Conservation (phyloP, 257 asterid species). For the Penstemon eatonii region DNA sequence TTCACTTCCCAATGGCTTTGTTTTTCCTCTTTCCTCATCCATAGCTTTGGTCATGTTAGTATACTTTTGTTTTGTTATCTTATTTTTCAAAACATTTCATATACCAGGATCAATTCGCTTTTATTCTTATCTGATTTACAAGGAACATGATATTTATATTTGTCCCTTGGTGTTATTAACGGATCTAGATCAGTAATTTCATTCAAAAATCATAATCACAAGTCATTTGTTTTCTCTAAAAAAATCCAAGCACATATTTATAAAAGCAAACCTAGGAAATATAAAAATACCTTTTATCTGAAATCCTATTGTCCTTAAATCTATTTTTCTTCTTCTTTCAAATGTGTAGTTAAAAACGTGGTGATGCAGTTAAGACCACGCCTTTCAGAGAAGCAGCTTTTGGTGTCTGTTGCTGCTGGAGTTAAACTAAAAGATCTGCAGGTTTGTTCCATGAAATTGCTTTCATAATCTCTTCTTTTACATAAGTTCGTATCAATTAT, state of each 20-base stretch:
- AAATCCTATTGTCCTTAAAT: background rate
- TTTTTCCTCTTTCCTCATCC: conserved; percentile 1
- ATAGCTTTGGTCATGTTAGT: background rate
- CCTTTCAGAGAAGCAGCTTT: conserved; percentile 72
- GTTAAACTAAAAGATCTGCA: conserved; percentile 82
- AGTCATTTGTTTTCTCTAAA: too few species aligned
- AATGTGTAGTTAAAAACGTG: conserved; percentile 65
- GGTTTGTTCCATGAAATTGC: conserved; percentile 45
- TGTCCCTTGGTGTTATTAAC: background rate
- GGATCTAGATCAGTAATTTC: background rate
- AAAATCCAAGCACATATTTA: too few species aligned
- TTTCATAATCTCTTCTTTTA: background rate
- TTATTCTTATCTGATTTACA: background rate
- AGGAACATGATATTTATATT: background rate
- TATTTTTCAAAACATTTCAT: conserved; percentile 3
- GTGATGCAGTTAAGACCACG: conserved; percentile 59
- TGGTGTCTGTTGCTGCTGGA: conserved; percentile 97
- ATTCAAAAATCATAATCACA: too few species aligned
- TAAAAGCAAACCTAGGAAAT: background rate
- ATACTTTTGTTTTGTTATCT: background rate
- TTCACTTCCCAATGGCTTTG: conserved; percentile 8
- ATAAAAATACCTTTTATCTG: background rate
- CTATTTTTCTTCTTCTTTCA: conserved; percentile 12
- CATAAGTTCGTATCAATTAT: background rate
- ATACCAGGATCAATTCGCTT: background rate